phyloP scores from a whole-genome alignment of 768 basidiomycete genomes.

The Leucocoprinus sp. region DNA sequence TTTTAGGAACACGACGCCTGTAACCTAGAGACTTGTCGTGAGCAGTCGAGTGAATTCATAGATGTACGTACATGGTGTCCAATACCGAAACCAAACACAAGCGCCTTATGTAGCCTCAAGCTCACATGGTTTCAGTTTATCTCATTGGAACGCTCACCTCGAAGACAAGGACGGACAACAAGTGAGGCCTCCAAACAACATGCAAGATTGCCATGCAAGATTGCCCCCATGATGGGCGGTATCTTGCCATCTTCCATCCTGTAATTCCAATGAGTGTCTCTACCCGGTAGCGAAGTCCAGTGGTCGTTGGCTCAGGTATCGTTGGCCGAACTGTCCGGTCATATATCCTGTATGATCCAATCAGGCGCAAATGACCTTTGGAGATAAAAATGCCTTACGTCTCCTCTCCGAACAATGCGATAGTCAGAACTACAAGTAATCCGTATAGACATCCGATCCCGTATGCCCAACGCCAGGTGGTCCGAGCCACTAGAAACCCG shows the following conservation, averaged over 20 bases:
- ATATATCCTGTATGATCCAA: conserved; percentile 38
- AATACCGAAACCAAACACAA: conserved; percentile 57
- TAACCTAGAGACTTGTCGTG: conserved; percentile 33
- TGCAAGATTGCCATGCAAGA: conserved; percentile 36
- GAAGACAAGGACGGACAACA: conserved; percentile 45
- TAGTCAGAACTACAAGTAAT: conserved; percentile 46
- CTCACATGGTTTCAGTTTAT: background rate
- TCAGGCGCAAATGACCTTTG: background rate
- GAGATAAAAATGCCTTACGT: conserved; percentile 35
- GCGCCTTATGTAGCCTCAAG: conserved; percentile 26
- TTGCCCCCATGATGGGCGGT: conserved; percentile 45
- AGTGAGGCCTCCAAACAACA: conserved; percentile 58
- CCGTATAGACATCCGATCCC: conserved; percentile 59
- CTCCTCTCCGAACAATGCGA: conserved; percentile 56
- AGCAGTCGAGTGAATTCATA: background rate
- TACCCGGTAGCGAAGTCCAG: conserved; percentile 43
- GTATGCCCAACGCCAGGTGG: conserved; percentile 59
- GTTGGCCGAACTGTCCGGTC: conserved; percentile 41
- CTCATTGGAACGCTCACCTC: conserved; percentile 28
- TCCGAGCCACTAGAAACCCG: conserved; percentile 58
- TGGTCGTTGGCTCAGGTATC: conserved; percentile 27
- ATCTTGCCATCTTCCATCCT: conserved; percentile 45
- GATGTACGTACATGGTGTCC: conserved; percentile 42
- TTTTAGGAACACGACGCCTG: conserved; percentile 58
- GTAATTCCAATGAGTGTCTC: conserved; percentile 60